These are phyloP conservation scores for Microcera coccophila DNA, from an alignment of 2,329 filamentous ascomycete species.

Conservation along the genomic window DNA sequence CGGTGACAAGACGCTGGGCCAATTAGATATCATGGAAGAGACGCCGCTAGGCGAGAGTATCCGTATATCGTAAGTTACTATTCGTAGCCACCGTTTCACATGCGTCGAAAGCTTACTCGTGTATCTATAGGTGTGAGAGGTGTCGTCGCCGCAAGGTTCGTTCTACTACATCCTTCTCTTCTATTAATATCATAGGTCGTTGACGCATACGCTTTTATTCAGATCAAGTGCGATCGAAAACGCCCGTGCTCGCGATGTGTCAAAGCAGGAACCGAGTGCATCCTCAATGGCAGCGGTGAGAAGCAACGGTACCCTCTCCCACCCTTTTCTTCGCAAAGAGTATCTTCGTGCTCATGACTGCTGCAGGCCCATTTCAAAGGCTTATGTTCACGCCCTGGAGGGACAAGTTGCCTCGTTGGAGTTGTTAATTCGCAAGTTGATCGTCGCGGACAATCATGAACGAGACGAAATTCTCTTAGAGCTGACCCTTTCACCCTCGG, in stretches of 20 bases:
- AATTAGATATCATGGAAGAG: constrained; percentile 27
- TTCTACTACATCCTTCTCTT: background rate
- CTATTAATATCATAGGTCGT: background rate
- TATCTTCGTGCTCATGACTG: background rate
- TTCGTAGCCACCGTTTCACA: constrained; percentile 5
- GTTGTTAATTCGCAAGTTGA: constrained; percentile 42
- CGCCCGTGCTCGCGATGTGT: constrained; percentile 48
- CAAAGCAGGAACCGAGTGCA: constrained; percentile 39
- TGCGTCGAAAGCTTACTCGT: too few relatives aligned
- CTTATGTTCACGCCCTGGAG: constrained; percentile 46
- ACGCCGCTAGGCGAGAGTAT: constrained; percentile 35
- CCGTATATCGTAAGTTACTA: constrained; percentile 33
- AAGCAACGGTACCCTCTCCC: constrained; percentile 35
- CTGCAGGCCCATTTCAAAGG: constrained; percentile 42
- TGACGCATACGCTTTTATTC: constrained; percentile 19
- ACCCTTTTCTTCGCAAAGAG: background rate
- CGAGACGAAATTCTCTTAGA: constrained; percentile 41
- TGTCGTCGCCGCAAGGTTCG: constrained; percentile 42
- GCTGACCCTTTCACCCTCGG: constrained; percentile 28
- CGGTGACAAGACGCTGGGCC: background rate
- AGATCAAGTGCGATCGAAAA: constrained; percentile 53
- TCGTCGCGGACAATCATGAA: constrained; percentile 36
- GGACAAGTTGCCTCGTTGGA: constrained; percentile 45
- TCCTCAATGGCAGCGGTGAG: constrained; percentile 39
- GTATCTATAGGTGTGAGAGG: constrained; percentile 36